Percentiles rank a stretch among this genome's conserved stretches.
These are phyloP conservation scores for Sindora glabra DNA, from an alignment of 306 rosid species.

Conservation along the genomic window DNA sequence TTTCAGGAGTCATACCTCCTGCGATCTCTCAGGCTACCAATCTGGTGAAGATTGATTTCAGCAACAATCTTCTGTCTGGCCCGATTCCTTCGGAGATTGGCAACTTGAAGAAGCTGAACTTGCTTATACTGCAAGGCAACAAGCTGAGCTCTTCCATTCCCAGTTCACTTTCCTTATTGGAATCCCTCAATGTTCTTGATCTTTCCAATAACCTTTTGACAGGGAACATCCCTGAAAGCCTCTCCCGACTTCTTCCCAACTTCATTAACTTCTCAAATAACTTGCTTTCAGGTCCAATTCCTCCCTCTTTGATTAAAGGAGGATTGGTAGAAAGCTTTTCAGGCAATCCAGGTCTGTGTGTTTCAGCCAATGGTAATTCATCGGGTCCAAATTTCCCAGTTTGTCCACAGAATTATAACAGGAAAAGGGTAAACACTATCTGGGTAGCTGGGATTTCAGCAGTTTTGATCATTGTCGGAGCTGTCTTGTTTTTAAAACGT, in stretches of 20 bases:
- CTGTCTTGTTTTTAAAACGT: slow-evolving; percentile 53
- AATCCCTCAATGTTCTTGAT: slow-evolving; percentile 85
- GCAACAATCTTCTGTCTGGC: slow-evolving; percentile 67
- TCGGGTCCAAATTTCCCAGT: slow-evolving; percentile 46
- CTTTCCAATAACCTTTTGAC: slow-evolving; percentile 74
- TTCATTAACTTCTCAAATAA: slow-evolving; percentile 86
- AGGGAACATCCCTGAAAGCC: slow-evolving; percentile 80
- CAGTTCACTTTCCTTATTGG: slow-evolving; percentile 48
- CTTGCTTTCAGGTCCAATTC: slow-evolving; percentile 78
- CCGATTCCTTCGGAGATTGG: slow-evolving; percentile 84
- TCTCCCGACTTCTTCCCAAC: slow-evolving; percentile 60
- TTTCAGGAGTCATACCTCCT: slow-evolving; percentile 73
- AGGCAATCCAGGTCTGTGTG: slow-evolving; percentile 78
- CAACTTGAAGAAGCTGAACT: slow-evolving; percentile 50
- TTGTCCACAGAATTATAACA: slow-evolving; percentile 35
- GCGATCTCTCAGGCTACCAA: slow-evolving; percentile 51
- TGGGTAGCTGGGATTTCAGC: slow-evolving; percentile 69
- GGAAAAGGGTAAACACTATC: slow-evolving; percentile 48
- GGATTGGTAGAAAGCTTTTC: slow-evolving; percentile 87
- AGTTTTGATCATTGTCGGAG: slow-evolving; percentile 54
- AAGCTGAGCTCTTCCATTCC: slow-evolving; percentile 71
- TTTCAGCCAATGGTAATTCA: slow-evolving; percentile 36
- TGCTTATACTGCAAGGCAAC: slow-evolving; percentile 76
- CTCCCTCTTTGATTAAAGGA: slow-evolving; percentile 58
- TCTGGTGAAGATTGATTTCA: slow-evolving; percentile 82